Evolutionary conservation across 257 asterid genomes (phyloP).

Genomic region (Solanum tarapatanum): DNA sequence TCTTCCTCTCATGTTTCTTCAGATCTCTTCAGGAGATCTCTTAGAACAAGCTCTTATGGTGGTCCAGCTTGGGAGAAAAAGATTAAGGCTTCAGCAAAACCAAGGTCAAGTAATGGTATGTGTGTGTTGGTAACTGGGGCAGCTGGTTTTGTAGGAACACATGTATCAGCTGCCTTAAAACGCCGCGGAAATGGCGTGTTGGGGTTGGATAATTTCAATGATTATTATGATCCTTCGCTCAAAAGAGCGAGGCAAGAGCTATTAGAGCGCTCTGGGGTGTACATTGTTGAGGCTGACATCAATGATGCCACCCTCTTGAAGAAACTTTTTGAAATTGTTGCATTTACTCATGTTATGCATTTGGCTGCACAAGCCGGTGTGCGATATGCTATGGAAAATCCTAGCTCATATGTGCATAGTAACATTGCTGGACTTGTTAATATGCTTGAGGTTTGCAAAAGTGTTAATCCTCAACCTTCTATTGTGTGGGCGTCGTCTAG

Average conservation of each 20-base stretch:
- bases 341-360: constrained; percentile 93
- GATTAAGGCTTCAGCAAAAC: constrained; percentile 63
- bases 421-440: constrained; percentile 88
- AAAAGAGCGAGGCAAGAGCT: constrained; percentile 75
- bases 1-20: constrained; percentile 34
- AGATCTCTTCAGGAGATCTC: constrained; percentile 82
- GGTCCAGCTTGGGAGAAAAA: constrained; percentile 56
- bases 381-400: constrained; percentile 92
- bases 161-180: constrained; percentile 79
- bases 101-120: constrained; percentile 69
- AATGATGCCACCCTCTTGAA: constrained; percentile 49
- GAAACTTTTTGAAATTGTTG: constrained; percentile 67
- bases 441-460: constrained; percentile 79
- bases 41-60: constrained; percentile 50
- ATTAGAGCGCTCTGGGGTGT: constrained; percentile 65
- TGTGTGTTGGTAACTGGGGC: constrained; percentile 94
- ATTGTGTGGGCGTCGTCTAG: constrained; percentile 97
- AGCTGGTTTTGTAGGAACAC: constrained; percentile 94
- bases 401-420: constrained; percentile 87
- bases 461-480: constrained; percentile 80
- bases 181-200: constrained; percentile 95
- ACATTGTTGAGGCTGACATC: constrained; percentile 89
- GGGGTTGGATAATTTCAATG: constrained; percentile 79
- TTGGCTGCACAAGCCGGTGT: constrained; percentile 98
- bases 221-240: constrained; percentile 69